These are phyloP conservation scores for Vigna hirtella DNA, from an alignment of 306 rosid genomes.

Conservation along the genomic window DNA sequence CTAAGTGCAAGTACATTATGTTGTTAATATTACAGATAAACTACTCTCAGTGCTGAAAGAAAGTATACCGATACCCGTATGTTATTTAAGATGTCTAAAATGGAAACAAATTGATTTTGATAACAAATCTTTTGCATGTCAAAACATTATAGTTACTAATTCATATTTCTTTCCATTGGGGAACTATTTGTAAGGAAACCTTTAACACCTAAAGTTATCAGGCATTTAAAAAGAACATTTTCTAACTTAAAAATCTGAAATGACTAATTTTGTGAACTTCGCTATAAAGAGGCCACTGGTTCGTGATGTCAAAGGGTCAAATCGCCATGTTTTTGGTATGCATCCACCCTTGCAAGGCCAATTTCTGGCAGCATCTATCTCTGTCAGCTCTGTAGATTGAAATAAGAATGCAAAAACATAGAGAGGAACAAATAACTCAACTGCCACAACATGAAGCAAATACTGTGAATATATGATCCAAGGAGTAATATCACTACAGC, in stretches of 20 bases:
- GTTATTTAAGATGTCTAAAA: no score
- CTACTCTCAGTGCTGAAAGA: no score
- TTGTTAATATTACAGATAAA: no score
- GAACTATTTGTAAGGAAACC: no score
- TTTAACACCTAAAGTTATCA: no score
- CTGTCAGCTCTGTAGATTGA: slow-evolving; percentile 62
- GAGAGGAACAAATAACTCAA: slow-evolving; percentile 11
- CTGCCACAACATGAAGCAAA: slow-evolving; percentile 17
- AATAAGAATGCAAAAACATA: slow-evolving; percentile 7
- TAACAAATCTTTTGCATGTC: no score
- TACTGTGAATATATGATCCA: background rate
- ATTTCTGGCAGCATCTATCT: slow-evolving; percentile 61
- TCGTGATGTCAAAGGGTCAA: slow-evolving; percentile 76
- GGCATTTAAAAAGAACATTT: background rate
- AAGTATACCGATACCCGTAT: no score
- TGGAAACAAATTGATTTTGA: no score
- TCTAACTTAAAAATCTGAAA: slow-evolving; percentile 31
- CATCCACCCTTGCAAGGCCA: slow-evolving; percentile 90
- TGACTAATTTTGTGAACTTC: slow-evolving; percentile 59
- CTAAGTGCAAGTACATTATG: no score
- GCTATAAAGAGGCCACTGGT: slow-evolving; percentile 92
- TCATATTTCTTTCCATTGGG: no score
- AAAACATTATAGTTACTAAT: no score
- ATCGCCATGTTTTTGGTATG: slow-evolving; percentile 66
- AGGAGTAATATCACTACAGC: background rate